Conservation (phyloP, 345 rosid species). For the Eucalyptus tenuipes region DNA sequence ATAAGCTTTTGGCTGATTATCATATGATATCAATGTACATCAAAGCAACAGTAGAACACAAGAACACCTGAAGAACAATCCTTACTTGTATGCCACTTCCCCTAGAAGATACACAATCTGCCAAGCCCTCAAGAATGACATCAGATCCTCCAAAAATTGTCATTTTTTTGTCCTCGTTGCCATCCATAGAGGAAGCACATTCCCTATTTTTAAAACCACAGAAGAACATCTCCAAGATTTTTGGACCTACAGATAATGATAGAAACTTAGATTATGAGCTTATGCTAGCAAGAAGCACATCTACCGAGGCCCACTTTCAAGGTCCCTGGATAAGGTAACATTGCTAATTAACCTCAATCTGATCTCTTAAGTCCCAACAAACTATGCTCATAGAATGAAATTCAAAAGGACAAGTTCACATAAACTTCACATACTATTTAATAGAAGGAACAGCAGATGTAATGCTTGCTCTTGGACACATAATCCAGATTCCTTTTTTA, state of each 20-base stretch:
- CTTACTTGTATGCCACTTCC: conserved; percentile 30
- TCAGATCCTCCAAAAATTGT: conserved; percentile 10
- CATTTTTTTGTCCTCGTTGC: background rate
- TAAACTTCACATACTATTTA: conserved; percentile 48
- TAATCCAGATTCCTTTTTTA: conserved; percentile 44
- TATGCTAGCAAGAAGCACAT: background rate
- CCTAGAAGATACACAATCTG: conserved; percentile 45
- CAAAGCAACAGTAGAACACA: background rate
- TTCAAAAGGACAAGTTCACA: background rate
- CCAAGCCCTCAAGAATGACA: conserved; percentile 55
- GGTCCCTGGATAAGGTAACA: background rate
- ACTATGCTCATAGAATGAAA: background rate
- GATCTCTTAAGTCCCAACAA: background rate
- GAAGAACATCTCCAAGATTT: conserved; percentile 38
- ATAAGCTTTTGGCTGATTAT: background rate
- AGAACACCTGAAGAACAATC: background rate
- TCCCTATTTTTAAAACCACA: conserved; percentile 17
- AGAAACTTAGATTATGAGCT: background rate
- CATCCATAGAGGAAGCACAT: conserved; percentile 16
- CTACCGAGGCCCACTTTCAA: background rate
- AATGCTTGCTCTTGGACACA: conserved; percentile 59
- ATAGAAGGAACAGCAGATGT: conserved; percentile 42
- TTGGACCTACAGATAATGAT: conserved; percentile 43
- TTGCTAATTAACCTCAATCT: background rate
- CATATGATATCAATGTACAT: background rate